Conservation (phyloP, 805 yeast species). For the Sungouiozyma ichnusensis region DNA sequence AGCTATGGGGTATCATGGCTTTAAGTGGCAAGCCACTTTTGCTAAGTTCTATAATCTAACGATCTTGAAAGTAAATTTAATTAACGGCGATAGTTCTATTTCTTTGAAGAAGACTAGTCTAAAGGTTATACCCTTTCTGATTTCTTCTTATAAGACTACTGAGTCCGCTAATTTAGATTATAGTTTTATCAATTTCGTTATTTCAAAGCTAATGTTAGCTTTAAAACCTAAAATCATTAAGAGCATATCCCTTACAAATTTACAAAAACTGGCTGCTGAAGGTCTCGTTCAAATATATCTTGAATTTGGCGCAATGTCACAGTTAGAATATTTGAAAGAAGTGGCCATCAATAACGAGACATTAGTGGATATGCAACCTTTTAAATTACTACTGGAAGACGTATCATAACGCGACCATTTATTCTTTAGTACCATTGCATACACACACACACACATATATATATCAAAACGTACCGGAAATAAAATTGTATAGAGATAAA, state of each 20-base stretch:
- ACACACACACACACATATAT: too few species aligned
- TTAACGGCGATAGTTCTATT: background rate
- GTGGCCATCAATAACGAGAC: background rate
- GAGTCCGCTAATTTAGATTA: slow-evolving; percentile 1
- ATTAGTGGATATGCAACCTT: background rate
- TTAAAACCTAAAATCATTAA: slow-evolving; percentile 2
- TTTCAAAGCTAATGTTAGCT: slow-evolving; percentile 8
- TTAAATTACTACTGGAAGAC: background rate
- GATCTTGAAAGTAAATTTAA: slow-evolving; percentile 1
- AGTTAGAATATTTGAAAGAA: background rate
- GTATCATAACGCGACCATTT: too few species aligned
- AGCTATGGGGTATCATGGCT: slow-evolving; percentile 1
- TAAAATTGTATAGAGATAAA: too few species aligned
- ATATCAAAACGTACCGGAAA: too few species aligned
- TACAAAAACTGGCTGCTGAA: slow-evolving; percentile 9
- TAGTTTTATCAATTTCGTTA: slow-evolving; percentile 6
- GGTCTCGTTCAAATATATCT: slow-evolving; percentile 15
- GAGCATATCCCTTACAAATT: background rate
- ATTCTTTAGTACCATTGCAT: background rate
- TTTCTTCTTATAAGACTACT: slow-evolving; percentile 5
- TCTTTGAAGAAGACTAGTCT: slow-evolving; percentile 12
- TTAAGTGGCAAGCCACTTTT: slow-evolving; percentile 8
- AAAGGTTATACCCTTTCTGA: slow-evolving; percentile 35
- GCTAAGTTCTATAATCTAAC: slow-evolving; percentile 6
- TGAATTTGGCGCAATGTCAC: slow-evolving; percentile 7